phyloP scores from a whole-genome alignment of 2,329 filamentous ascomycete genomes.

The Arthrobotrys pseudoclavata region DNA sequence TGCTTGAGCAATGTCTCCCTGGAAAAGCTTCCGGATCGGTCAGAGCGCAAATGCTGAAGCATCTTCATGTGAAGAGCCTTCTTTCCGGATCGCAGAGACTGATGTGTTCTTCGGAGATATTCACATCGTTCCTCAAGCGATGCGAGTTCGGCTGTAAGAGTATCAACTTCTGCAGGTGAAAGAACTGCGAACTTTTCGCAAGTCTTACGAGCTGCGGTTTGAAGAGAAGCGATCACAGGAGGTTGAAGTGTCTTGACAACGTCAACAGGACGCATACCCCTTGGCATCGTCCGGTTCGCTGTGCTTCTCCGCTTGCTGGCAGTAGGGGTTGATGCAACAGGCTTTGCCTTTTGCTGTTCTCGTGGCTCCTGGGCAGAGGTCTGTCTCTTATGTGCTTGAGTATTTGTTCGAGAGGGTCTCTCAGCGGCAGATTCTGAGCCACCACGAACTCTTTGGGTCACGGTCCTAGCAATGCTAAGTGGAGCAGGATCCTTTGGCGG shows the following conservation, averaged over 20 bases:
- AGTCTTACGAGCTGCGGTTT: conserved; percentile 75
- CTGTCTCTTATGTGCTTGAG: conserved; percentile 41
- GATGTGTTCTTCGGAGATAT: conserved; percentile 82
- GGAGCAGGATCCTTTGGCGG: conserved; percentile 54
- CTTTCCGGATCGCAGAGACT: conserved; percentile 79
- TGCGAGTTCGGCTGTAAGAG: conserved; percentile 79
- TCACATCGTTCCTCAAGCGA: conserved; percentile 82
- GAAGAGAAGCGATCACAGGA: conserved; percentile 70
- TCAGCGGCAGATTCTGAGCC: conserved; percentile 50
- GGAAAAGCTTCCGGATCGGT: conserved; percentile 78
- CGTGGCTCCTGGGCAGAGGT: conserved; percentile 37
- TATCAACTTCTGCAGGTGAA: conserved; percentile 74
- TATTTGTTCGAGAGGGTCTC: conserved; percentile 4
- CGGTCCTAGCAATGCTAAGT: conserved; percentile 24
- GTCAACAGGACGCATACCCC: conserved; percentile 72
- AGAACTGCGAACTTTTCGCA: conserved; percentile 77
- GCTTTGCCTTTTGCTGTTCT: conserved; percentile 42
- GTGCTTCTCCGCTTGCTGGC: conserved; percentile 58
- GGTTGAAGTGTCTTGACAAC: conserved; percentile 69
- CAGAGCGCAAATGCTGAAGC: conserved; percentile 80
- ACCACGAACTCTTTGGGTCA: conserved; percentile 24
- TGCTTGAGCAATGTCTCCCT: conserved; percentile 82
- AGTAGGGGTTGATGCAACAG: conserved; percentile 36
- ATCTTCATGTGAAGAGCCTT: conserved; percentile 82
- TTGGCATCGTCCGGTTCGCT: conserved; percentile 71